A percentile compares a stretch with the other conserved stretches of the same genome.
phyloP scores from a whole-genome alignment of 805 yeast genomes.

The Nakazawaea molendinolei region DNA sequence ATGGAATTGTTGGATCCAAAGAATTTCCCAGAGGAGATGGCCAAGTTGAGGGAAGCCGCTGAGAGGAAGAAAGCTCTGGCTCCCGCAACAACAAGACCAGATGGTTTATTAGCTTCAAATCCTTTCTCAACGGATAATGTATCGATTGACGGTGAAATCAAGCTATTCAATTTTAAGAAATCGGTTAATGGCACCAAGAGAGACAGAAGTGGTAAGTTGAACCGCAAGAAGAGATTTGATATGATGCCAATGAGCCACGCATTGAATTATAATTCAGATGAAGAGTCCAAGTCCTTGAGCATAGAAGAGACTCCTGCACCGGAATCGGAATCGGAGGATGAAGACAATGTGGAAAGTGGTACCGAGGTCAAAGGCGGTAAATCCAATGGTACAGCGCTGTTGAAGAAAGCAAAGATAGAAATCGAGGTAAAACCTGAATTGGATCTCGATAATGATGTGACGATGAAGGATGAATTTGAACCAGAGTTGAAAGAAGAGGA shows the following conservation, averaged over 20 bases:
- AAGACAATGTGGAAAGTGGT: too few species aligned
- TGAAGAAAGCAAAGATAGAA: too few species aligned
- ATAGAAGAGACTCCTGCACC: slow-evolving; percentile 11
- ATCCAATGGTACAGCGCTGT: too few species aligned
- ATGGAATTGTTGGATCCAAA: slow-evolving; percentile 54
- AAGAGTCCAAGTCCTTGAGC: slow-evolving; percentile 22
- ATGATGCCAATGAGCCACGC: slow-evolving; percentile 51
- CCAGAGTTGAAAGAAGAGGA: slow-evolving; percentile 18
- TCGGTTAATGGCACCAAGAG: slow-evolving; percentile 5
- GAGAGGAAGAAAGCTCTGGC: slow-evolving; percentile 18
- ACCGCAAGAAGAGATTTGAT: slow-evolving; percentile 16
- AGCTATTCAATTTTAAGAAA: slow-evolving; percentile 9
- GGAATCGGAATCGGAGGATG: slow-evolving; percentile 16
- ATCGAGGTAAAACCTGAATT: not conserved
- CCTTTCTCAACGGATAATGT: slow-evolving; percentile 11
- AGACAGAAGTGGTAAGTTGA: slow-evolving; percentile 1
- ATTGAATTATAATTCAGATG: slow-evolving; percentile 36
- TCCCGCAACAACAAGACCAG: not conserved
- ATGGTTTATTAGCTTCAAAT: too few species aligned
- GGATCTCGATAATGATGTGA: not conserved
- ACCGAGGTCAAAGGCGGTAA: too few species aligned
- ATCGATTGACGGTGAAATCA: slow-evolving; percentile 4
- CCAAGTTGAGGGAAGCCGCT: slow-evolving; percentile 25
- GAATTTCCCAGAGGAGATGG: slow-evolving; percentile 43
- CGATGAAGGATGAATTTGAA: slow-evolving; percentile 16